A percentile compares a stretch with the other conserved stretches of the same genome.
phyloP scores from a whole-genome alignment of 768 basidiomycete species.

The Mycena pura region DNA sequence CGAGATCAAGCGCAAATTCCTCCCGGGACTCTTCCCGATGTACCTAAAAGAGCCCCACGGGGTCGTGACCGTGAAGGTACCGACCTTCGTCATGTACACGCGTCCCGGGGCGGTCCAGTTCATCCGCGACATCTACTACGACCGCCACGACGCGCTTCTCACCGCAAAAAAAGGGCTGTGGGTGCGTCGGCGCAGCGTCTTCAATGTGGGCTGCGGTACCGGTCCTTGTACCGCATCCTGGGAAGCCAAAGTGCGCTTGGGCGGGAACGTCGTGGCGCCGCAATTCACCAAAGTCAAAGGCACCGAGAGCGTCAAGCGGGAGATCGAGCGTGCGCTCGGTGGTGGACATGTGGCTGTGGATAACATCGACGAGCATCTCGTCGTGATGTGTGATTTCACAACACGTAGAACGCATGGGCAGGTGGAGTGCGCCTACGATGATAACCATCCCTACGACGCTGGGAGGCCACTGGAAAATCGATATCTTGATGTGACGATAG shows the following conservation, averaged over 20 bases:
- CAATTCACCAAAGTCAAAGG: too few species aligned
- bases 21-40: slow-evolving; percentile 6
- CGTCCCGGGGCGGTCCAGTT: slow-evolving; percentile 1
- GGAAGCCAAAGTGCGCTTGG: slow-evolving; percentile 12
- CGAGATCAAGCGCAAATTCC: slow-evolving; percentile 20
- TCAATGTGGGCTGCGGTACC: not conserved
- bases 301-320: too few species aligned
- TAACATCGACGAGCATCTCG: too few species aligned
- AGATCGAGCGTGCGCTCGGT: too few species aligned
- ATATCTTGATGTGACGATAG: slow-evolving; percentile 1
- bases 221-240: not conserved
- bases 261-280: too few species aligned
- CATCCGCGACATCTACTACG: slow-evolving; percentile 22
- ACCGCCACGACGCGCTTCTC: slow-evolving; percentile 7
- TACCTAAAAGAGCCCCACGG: not conserved
- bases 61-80: not conserved
- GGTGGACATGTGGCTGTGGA: too few species aligned
- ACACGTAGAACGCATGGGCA: too few species aligned
- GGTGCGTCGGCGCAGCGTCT: slow-evolving; percentile 11
- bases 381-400: too few species aligned
- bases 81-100: not conserved
- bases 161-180: slow-evolving; percentile 11
- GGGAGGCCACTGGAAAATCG: not conserved
- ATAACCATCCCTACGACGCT: too few species aligned
- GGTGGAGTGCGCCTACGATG: too few species aligned